Evolutionary conservation across 768 basidiomycete genomes (phyloP), one percentile per base, ranked within the genome.

Genomic region (Pleurotus citrinopileatus): DNA sequence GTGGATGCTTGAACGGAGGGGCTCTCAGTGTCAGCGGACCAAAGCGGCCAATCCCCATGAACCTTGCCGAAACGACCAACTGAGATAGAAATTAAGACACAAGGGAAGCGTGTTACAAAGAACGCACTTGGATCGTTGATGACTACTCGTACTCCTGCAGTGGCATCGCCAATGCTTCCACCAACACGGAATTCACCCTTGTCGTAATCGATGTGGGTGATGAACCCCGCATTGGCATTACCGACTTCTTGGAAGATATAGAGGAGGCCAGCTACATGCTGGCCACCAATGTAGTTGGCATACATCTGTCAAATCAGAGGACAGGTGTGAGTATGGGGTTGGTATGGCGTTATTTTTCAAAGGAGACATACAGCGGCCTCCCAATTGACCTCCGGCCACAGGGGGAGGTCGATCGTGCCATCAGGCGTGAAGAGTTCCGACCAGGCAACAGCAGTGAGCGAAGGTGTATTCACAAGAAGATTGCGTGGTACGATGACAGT

Each of bases 1-100:
- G 60, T 61, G 17, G 45, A 45, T 5, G 62, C 56, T 36, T 37
- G 42, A 15, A 63, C 42, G 20, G 57, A 58, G 28, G 62, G 62
- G 19, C 58, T 61, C 19, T 63, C 54, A 1, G 60, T 45, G 48
- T 63, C 60, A 10, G 60, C 62, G 3, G 62, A 56, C 60, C 60
- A 63, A 22, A 63, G 22, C 8, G 62, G 60, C 59, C 59, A 60
- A 38, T 57, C 59, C 20, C 57, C 59, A 28, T 57, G 59, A 4
- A 60, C 59, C 13, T 43, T 34, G 13, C 59, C 59, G 42, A 45
- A 60, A 4, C 59, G 57, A 28, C 59, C 59, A 28, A 60, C 59
- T 60, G 22, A 23, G 38, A n/a, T 8, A 23, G 44, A n/a, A n/a
- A n/a, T n/a, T n/a, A n/a, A n/a, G n/a, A n/a, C n/a, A n/a, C n/a